Percentiles rank a stretch among this genome's conserved stretches.
These are phyloP conservation scores for Mycena indigotica DNA, from an alignment of 768 basidiomycete genomes.

Conservation along the genomic window DNA sequence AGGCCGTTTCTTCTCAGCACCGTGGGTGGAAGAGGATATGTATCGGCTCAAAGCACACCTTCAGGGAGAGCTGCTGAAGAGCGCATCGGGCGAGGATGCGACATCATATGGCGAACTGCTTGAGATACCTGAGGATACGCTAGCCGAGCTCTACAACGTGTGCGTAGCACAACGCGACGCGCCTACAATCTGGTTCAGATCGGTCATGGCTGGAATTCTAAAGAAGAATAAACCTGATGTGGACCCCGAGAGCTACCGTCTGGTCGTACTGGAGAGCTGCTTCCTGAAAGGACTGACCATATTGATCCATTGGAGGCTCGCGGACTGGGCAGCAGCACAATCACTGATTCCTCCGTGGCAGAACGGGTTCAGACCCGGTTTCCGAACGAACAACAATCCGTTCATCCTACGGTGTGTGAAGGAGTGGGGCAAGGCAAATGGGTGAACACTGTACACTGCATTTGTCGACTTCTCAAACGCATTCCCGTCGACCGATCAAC, in stretches of 20 bases:
- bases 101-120: not conserved
- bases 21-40: not conserved
- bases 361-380: conserved; percentile 31
- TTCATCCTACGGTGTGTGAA: conserved; percentile 25
- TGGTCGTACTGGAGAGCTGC: conserved; percentile 23
- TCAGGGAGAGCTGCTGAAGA: not conserved
- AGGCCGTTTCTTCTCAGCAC: not conserved
- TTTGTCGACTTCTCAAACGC: conserved; percentile 35
- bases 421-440: conserved; percentile 18
- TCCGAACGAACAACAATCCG: conserved; percentile 32
- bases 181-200: not conserved
- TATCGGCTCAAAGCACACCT: not conserved
- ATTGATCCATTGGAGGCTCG: conserved; percentile 19
- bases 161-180: not conserved
- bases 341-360: conserved; percentile 29
- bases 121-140: not conserved
- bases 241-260: conserved; percentile 18
- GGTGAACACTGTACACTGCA: conserved; percentile 23
- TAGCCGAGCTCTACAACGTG: not conserved
- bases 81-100: not conserved
- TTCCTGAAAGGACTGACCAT: conserved; percentile 25
- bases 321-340: conserved; percentile 14
- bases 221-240: conserved; percentile 17
- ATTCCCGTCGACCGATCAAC: conserved; percentile 34
- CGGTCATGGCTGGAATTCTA: not conserved